phyloP scores from a whole-genome alignment of 768 basidiomycete genomes.

The Candolleomyces aberdarensis region DNA sequence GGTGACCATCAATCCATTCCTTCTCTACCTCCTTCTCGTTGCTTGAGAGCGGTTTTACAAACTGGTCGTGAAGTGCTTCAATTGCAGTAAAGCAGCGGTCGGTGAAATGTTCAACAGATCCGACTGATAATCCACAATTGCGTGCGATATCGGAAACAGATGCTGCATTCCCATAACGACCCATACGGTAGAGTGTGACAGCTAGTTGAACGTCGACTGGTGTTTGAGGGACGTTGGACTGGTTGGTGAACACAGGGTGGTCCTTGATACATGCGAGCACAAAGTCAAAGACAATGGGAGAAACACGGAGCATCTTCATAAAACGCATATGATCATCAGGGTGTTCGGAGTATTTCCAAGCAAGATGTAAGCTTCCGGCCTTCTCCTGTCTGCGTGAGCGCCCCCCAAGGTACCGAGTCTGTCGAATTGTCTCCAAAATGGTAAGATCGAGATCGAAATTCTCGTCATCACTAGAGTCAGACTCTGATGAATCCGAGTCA shows the following conservation, averaged over 20 bases:
- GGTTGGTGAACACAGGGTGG: constrained; percentile 17
- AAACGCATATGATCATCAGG: constrained; percentile 13
- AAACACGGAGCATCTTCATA: constrained; percentile 14
- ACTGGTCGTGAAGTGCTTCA: constrained; percentile 18
- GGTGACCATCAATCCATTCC: constrained; percentile 23
- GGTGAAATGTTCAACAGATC: constrained; percentile 18
- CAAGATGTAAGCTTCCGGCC: constrained; percentile 13
- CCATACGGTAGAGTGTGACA: constrained; percentile 20
- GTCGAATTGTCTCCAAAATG: too few species aligned
- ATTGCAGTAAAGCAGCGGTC: constrained; percentile 23
- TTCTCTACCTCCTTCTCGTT: constrained; percentile 31
- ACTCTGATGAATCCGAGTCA: too few species aligned
- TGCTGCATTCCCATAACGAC: constrained; percentile 21
- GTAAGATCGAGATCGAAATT: too few species aligned
- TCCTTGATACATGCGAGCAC: constrained; percentile 13
- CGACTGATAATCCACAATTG: constrained; percentile 9
- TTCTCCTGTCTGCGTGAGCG: neutral
- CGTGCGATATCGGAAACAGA: constrained; percentile 17
- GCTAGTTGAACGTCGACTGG: constrained; percentile 21
- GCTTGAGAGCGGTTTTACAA: constrained; percentile 20
- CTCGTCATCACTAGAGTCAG: too few species aligned
- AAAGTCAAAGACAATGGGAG: constrained; percentile 12
- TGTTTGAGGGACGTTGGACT: constrained; percentile 17
- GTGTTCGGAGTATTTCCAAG: constrained; percentile 14
- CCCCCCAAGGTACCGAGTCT: too few species aligned